Base-by-base conservation (phyloP, 1,284 basidiomycete genomes). In the Malassezia pachydermatis region DNA sequence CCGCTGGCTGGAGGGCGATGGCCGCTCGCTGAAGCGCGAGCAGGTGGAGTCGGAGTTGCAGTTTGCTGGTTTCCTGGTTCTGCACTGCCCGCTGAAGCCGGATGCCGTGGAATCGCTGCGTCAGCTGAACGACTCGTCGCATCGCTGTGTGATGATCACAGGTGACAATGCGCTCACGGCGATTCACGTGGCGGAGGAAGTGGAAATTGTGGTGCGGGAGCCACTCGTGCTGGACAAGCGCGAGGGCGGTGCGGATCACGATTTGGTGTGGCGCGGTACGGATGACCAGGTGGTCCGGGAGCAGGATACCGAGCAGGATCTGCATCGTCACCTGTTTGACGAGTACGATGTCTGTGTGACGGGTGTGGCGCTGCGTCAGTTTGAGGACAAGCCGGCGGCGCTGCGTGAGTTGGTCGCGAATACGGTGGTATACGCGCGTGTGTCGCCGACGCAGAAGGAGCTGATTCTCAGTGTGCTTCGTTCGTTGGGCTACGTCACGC, bases 121-220 rank as follows among this genome's bases (percentile, higher is more conserved):
- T 45, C 59, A 65, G 55, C 56, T 70, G 41, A 63, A 63, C 47
- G 68, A 70, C 52, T 67, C 68, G 27, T 64, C 65, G 29, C 68
- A 71, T 55, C 61, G 68, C 25, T 65, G 67, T 43, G 65, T 71
- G 50, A 71, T 71, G 68, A 71, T 71, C 36, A 71, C 68, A 5
- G 68, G 68, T n/a, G 68, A 71, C 62, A 68, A 70, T 49, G 67
- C 68, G 24, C 44, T 71, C 25, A 71, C 68, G 19, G 68, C 67
- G 3, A 58, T 68, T 14, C 68, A 70, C 39, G 62, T 71, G 5
- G 68, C 68, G 7, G 55, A 50, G 19, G 63, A 71, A 48, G 68
- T 71, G 29, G 68, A 71, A 46, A 71, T 71, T 32, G 67, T 71
- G 4, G 59, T 65, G 43, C 60, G 68, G 11, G 62, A 66, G n/a